Percentiles rank a stretch among this genome's conserved stretches.
Conservation (phyloP, 345 rosid genomes). For the Eucalyptus pauciflora region DNA sequence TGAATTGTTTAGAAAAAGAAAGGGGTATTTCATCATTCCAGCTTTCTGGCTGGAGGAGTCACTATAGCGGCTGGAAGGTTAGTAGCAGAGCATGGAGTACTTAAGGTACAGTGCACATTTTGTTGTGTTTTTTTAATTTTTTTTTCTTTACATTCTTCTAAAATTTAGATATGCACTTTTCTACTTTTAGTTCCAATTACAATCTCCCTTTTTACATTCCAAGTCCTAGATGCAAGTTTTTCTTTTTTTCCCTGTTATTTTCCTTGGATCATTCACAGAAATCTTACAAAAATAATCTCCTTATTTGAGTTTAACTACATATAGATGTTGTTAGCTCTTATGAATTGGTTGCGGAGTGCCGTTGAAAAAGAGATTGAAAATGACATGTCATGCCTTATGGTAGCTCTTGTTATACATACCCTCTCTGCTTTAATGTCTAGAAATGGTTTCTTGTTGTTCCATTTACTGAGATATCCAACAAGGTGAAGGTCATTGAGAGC, state of each 20-base stretch:
- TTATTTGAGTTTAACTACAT: background rate
- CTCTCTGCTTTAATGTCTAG: background rate
- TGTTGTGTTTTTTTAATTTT: background rate
- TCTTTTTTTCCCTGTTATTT: background rate
- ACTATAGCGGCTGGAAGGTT: slow-evolving; percentile 91
- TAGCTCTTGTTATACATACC: background rate
- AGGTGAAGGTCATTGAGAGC: background rate
- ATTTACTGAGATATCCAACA: background rate
- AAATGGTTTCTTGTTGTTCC: background rate
- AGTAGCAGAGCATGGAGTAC: slow-evolving; percentile 47
- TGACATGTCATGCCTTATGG: background rate
- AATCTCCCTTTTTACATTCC: background rate
- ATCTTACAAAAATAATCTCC: background rate
- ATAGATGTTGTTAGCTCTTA: background rate
- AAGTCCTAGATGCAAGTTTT: background rate
- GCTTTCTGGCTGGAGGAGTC: slow-evolving; percentile 94
- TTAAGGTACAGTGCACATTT: slow-evolving; percentile 34
- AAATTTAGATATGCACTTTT: background rate
- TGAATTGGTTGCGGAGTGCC: background rate
- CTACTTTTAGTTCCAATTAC: background rate
- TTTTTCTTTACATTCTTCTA: background rate
- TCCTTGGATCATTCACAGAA: background rate
- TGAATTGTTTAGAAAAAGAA: slow-evolving; percentile 58
- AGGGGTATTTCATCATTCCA: slow-evolving; percentile 90
- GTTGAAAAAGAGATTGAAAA: background rate